Evolutionary conservation across 108 stramenopile genomes (phyloP).

Genomic region (Cyclostephanos tholiformis): DNA sequence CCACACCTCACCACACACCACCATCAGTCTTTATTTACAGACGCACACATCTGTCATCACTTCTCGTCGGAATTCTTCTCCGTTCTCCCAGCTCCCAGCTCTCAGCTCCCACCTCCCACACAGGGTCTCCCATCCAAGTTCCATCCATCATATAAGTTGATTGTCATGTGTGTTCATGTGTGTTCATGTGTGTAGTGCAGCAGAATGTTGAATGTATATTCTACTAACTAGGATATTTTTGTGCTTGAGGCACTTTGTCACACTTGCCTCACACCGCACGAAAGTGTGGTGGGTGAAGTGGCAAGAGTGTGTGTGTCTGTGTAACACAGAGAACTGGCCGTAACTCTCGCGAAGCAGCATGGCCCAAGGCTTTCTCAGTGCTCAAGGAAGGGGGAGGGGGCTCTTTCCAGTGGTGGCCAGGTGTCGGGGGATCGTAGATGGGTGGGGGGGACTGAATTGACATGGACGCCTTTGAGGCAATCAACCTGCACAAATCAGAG

Average conservation of each 20-base stretch:
- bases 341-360: neutral
- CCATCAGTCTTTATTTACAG: too few relatives aligned
- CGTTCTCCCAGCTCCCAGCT: too few relatives aligned
- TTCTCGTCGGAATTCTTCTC: too few relatives aligned
- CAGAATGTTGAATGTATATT: neutral
- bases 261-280: neutral
- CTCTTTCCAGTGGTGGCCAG: neutral
- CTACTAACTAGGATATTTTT: constrained; percentile 1
- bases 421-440: neutral
- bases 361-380: too few relatives aligned
- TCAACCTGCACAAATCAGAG: constrained; percentile 79
- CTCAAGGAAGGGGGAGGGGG: neutral
- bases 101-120: too few relatives aligned
- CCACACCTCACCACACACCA: too few relatives aligned
- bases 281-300: neutral
- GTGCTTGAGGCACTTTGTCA: neutral
- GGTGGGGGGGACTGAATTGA: constrained; percentile 34
- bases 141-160: too few relatives aligned
- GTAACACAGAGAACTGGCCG: neutral
- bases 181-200: too few relatives aligned
- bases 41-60: too few relatives aligned
- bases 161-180: too few relatives aligned
- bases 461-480: constrained; percentile 28
- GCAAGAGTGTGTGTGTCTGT: too few relatives aligned
- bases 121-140: too few relatives aligned